Base-by-base conservation (phyloP, 73 alveolate species). In the Diophrys sp. region DNA sequence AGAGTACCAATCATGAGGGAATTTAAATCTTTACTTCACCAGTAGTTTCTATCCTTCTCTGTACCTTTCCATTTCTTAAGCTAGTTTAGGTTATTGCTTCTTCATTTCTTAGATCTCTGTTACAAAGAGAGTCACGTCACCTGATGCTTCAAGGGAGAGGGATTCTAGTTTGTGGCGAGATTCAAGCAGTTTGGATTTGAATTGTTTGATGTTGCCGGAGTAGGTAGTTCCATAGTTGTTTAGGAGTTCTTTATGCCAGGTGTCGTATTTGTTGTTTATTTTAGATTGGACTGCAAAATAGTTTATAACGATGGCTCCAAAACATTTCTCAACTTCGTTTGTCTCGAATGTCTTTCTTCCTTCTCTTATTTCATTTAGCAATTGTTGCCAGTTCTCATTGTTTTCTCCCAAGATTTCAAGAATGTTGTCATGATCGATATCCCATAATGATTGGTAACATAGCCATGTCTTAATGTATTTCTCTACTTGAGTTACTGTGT, bases 401-500 rank as follows among this genome's bases (percentile, higher is more conserved):
- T 91, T 97, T 67, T 96, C 99, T 31, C 98, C 98, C 62, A 97
- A 84, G 70, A 86, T 87, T 67, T 90, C 88, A 74, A 78, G 96
- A 29, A 97, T 94, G 25, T 89, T 78, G 30, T 92, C 83, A 30
- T 97, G 92, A 71, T 96, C 98, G 77, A 98, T 96, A 77, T 97
- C 99, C 99, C 99, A 98, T 14, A 97, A 90, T 5, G 99, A 91
- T 89, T 98, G 95, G 86, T 97, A 97, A 76, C 97, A 95, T 80
- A 88, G 84, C 99, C 99, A 97, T 28, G 99, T 93, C 31, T 92
- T 85, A 55, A 93, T 98, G 81, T 98, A 98, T 70, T 90, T 95
- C 93, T 97, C 99, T 80, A 91, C 92, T 54, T 94, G 89, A 8
- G 80, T 86, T 56, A 96, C 80, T 33, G 69, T 23, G 66, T 53